Evolutionary conservation across 2,329 filamentous ascomycete species (phyloP), one percentile per base, ranked within the genome.

Genomic region (Colletotrichum incanum): DNA sequence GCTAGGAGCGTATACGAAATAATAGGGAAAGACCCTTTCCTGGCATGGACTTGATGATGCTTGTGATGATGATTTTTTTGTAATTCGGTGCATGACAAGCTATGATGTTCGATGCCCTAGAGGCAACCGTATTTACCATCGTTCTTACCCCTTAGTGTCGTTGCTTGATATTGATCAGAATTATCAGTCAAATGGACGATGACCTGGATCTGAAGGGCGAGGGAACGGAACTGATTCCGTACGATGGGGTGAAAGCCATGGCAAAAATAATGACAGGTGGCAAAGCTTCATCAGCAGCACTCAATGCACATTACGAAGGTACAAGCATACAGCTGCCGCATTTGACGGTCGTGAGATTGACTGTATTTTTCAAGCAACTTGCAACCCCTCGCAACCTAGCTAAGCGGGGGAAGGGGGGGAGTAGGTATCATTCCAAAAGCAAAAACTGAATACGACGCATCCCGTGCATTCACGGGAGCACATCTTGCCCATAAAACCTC

Each of bases 391-490:
- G 34, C 65, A 55, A 49, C 20, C 23, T 69, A 67, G 28, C 45
- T 60, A 31, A n/a, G 23, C 45, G 34, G n/a, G 31, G 11, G 28
- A 39, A 23, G 31, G 11, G 28, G 39, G 58, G 16, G 50, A 56
- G 54, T 54, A 71, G 71, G 71, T 73, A 73, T 71, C 68, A 74
- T 75, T 67, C 66, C 60, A 63, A 62, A 69, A 58, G 43, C 60
- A 59, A 31, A 72, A 28, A 31, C 6, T 2, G 18, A 65, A 54
- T 26, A 52, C 1, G 47, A 63, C 23, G n/a, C 28, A 31, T 34
- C 63, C 43, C 23, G 9, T 55, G n/a, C 50, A 45, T 64, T 37
- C 37, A 34, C 20, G 43, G 41, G 43, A 31, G 43, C 34, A 59
- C 20, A 11, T 61, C 31, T 58, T 39, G 71, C 63, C 34, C 49